Conservation (phyloP, 148 eudicot species). For the Persicaria maculosa region DNA sequence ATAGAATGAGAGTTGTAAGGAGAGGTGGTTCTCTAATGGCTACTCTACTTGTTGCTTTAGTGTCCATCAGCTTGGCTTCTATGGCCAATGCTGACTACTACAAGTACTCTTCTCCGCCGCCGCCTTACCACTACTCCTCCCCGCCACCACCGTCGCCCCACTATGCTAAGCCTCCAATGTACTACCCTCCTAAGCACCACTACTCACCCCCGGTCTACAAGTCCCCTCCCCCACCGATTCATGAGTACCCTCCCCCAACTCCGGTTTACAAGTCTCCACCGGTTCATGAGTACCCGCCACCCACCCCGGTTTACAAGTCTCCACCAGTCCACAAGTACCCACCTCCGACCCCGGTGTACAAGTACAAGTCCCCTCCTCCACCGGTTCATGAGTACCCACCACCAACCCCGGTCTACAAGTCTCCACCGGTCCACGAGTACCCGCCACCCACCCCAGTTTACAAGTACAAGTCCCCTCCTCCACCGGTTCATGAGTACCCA, state of each 20-base stretch:
- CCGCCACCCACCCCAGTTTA: background rate
- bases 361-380: background rate
- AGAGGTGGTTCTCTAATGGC: background rate
- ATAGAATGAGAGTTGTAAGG: background rate
- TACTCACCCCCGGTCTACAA: background rate
- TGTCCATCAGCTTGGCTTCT: background rate
- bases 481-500: background rate
- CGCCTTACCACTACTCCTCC: background rate
- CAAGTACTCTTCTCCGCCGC: background rate
- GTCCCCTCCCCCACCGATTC: background rate
- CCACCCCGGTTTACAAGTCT: background rate
- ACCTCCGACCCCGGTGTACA: background rate
- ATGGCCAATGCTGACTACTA: background rate
- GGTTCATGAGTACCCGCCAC: background rate
- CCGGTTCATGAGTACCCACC: background rate
- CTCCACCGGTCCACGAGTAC: background rate
- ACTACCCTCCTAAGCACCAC: background rate
- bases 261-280: background rate
- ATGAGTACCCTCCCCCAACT: background rate
- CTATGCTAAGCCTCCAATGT: background rate
- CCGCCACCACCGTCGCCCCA: background rate
- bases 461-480: background rate
- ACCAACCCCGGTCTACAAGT: background rate
- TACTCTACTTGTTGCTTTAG: background rate
- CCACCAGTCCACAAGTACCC: background rate